Evolutionary conservation across 768 basidiomycete genomes (phyloP).

Genomic region (Hydnomerulius pinastri): DNA sequence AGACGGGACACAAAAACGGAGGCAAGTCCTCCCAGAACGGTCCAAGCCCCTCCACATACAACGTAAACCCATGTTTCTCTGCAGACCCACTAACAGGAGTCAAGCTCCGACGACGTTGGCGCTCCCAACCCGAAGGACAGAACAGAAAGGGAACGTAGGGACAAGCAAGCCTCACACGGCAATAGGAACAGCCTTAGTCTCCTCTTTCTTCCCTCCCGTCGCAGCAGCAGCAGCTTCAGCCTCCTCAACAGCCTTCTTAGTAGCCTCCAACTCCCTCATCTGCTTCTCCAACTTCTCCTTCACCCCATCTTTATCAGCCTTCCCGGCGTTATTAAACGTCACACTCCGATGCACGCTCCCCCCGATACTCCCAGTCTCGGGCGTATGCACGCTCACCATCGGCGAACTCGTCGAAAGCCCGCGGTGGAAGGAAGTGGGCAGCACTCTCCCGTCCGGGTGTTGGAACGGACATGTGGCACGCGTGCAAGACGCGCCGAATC

Average conservation of each 20-base stretch:
- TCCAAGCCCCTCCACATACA: too few relatives aligned
- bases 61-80: too few relatives aligned
- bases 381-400: constrained; percentile 59
- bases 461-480: constrained; percentile 86
- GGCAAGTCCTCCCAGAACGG: too few relatives aligned
- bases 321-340: constrained; percentile 56
- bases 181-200: constrained; percentile 44
- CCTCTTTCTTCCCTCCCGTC: constrained; percentile 69
- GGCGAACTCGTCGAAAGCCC: constrained; percentile 64
- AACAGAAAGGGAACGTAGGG: too few relatives aligned
- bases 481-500: constrained; percentile 85
- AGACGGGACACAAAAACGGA: too few relatives aligned
- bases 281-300: constrained; percentile 52
- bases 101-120: too few relatives aligned
- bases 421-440: constrained; percentile 80
- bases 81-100: too few relatives aligned
- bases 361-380: constrained; percentile 68
- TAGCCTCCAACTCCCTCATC: constrained; percentile 68
- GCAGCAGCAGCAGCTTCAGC: constrained; percentile 60
- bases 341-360: constrained; percentile 70
- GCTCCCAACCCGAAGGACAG: too few relatives aligned
- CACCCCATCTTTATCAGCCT: constrained; percentile 34
- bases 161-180: constrained; percentile 24
- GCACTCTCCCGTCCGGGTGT: constrained; percentile 85
- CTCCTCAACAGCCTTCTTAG: constrained; percentile 66